Base-by-base conservation (phyloP, 306 rosid genomes). In the Glycyrrhiza uralensis region DNA sequence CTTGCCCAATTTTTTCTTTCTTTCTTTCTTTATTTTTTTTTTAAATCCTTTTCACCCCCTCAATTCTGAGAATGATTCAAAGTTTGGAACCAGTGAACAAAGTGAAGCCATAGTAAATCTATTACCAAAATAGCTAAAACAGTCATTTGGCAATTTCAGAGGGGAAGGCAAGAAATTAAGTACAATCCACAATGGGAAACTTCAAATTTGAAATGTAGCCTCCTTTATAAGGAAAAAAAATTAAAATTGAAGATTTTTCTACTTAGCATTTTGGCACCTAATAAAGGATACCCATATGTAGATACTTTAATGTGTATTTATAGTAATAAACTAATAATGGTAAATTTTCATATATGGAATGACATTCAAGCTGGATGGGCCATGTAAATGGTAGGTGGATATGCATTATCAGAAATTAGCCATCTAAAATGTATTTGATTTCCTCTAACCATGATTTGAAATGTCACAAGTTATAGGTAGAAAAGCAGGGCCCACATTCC, bases 381-480 rank as follows among this genome's bases (percentile, higher is more conserved):
- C 81, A 28, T 12, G 32, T 59, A 49, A 72, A 81, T 20, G 82
- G 68, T 51, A 50, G 79, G 82, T 66, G 59, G 44, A 47, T 35
- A 46, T 13, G 71, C 55, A 68, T 55, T 38, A 46, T 82, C 78
- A 68, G 46, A 77, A 68, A 22, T 38, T 63, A 66, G 38, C 24
- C 55, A 54, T 35, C 45, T 45, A 63, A 44, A 57, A 64, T 42
- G 55, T 4, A 41, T 62, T 11, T 41, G 6, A 49, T 39, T 74
- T 69, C 17, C 60, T 17, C 18, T 38, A 26, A 78, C 50, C 49
- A 65, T 41, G 52, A 66, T 66, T 66, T 58, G 36, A 52, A 41
- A 24, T 78, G 84, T 77, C 68, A 18, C 19, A 58, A n/a, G 19
- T 77, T 59, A 39, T 54, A n/a, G 79, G 80, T 61, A 44, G 66